A percentile compares a stretch with the other conserved stretches of the same genome.
Conservation (phyloP, 2,329 filamentous ascomycete species). For the Microthyrium microscopicum region DNA sequence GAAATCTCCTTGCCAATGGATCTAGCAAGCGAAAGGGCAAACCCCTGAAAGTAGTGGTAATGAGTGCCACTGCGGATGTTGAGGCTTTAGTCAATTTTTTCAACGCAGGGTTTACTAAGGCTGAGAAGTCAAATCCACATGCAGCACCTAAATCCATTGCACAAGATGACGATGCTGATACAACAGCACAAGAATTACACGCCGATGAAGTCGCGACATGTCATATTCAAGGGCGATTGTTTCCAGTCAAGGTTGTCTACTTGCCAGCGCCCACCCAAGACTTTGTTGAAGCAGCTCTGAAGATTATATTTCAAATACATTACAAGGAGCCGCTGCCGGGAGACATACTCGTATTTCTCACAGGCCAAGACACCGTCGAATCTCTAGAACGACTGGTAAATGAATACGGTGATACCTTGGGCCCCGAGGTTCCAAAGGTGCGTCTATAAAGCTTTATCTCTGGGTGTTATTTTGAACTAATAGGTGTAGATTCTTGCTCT, state of each 20-base stretch:
- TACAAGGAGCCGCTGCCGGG: constrained; percentile 79
- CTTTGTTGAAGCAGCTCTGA: constrained; percentile 65
- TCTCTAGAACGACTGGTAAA: constrained; percentile 63
- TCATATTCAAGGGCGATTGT: constrained; percentile 74
- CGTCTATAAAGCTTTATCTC: background rate
- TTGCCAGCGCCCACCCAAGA: constrained; percentile 59
- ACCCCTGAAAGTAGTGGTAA: constrained; percentile 76
- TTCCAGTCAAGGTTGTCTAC: constrained; percentile 64
- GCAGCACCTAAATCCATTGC: background rate
- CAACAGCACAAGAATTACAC: constrained; percentile 13
- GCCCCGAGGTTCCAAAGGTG: constrained; percentile 56
- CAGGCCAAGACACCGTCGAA: constrained; percentile 87
- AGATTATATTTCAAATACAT: constrained; percentile 74
- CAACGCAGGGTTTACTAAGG: constrained; percentile 14
- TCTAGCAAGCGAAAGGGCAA: constrained; percentile 50
- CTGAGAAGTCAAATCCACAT: too few species aligned
- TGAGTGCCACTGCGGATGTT: constrained; percentile 93
- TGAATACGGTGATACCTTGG: constrained; percentile 57
- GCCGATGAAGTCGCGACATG: constrained; percentile 41
- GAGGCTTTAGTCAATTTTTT: constrained; percentile 67
- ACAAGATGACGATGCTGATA: constrained; percentile 7
- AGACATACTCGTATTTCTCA: constrained; percentile 82
- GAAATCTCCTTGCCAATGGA: constrained; percentile 50
- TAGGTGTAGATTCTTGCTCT: constrained; percentile 41
- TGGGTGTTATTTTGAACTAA: background rate